phyloP scores from a whole-genome alignment of 208 protist species.

The Trypanosoma congolense region DNA sequence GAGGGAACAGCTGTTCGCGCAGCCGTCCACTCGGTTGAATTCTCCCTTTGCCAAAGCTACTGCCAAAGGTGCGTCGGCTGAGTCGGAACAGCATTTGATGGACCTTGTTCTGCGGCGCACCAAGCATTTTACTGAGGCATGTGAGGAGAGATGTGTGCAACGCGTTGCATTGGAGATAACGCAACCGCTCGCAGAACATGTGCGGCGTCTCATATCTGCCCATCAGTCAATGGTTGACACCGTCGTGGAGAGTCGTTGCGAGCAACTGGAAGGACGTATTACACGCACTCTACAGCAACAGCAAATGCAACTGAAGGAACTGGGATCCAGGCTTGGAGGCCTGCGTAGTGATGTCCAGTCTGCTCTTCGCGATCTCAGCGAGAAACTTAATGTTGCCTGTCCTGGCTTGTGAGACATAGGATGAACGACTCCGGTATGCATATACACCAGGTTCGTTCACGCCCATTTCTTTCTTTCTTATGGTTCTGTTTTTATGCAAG shows the following conservation, averaged over 20 bases:
- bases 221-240: slow-evolving; percentile 72
- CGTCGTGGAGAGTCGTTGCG: slow-evolving; percentile 62
- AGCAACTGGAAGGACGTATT: slow-evolving; percentile 31
- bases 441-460: slow-evolving; percentile 1
- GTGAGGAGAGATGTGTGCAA: slow-evolving; percentile 13
- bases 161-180: slow-evolving; percentile 38
- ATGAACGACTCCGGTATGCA: not conserved
- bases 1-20: not conserved
- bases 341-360: slow-evolving; percentile 60
- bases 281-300: slow-evolving; percentile 30
- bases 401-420: slow-evolving; percentile 36
- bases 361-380: slow-evolving; percentile 55
- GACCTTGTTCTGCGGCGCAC: slow-evolving; percentile 5
- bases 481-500: no score
- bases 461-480: slow-evolving; percentile 9
- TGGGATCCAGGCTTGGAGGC: slow-evolving; percentile 40
- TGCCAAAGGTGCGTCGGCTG: not conserved
- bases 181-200: slow-evolving; percentile 58
- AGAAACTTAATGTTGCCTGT: slow-evolving; percentile 63
- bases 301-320: slow-evolving; percentile 49
- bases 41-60: not conserved
- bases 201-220: slow-evolving; percentile 58
- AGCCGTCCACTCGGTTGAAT: not conserved
- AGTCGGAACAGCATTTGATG: slow-evolving; percentile 10
- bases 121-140: slow-evolving; percentile 1